Evolutionary conservation across 345 rosid species (phyloP).

Genomic region (Brassica nigra): DNA sequence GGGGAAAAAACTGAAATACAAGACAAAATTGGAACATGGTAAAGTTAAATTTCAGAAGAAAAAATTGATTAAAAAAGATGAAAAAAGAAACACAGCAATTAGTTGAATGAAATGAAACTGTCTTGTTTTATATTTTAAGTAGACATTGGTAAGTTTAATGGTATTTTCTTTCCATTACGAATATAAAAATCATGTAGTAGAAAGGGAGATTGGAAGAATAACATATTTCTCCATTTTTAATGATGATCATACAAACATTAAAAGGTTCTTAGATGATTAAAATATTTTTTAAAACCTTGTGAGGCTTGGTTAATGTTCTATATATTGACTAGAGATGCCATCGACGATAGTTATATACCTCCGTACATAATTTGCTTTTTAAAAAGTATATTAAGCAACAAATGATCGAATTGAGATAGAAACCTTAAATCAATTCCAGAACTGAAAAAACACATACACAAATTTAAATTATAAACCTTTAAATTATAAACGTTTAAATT

Average conservation of each 20-base stretch:
- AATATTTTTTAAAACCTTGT: neutral
- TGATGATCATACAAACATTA: neutral
- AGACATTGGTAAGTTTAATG: neutral
- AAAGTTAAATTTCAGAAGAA: neutral
- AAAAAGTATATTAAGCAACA: neutral
- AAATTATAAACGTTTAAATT: no score
- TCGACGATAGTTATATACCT: neutral
- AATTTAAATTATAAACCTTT: no score
- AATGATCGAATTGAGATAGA: neutral
- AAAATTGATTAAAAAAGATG: neutral
- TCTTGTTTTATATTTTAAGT: conserved; percentile 1
- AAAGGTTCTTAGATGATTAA: neutral
- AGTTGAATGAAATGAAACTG: neutral
- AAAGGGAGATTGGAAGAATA: neutral
- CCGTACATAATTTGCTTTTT: neutral
- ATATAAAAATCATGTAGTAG: neutral
- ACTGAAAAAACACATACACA: neutral
- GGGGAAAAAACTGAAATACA: neutral
- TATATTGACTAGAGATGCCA: neutral
- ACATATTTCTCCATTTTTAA: neutral
- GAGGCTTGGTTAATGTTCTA: neutral
- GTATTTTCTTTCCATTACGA: neutral
- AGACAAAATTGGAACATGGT: neutral
- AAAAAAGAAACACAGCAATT: neutral
- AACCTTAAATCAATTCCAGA: neutral